Evolutionary conservation across 257 asterid genomes (phyloP), one percentile per base, ranked within the genome.

Genomic region (Solanum bulbocastanum): DNA sequence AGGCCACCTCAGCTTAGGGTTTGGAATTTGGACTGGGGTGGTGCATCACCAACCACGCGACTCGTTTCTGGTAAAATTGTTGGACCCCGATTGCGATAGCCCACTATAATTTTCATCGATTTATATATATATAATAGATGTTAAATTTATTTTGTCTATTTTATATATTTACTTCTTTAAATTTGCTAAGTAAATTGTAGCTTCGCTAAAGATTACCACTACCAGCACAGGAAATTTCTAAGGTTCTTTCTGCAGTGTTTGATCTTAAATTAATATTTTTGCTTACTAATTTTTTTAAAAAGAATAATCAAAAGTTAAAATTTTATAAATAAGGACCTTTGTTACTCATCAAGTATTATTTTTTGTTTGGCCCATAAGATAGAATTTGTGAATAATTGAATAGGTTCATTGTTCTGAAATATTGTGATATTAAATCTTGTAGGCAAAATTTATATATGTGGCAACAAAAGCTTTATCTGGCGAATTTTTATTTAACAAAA

Each of bases 71-170:
- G 96, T 91, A 66, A 88, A 88, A 40, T 40, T 93, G 98, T 95
- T 90, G 96, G 98, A 73, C 93, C 87, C 65, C 83, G 98, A 95
- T 92, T 88, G 91, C 90, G 98, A 95, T 93, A 93, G 94, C 93
- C 92, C 87, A 85, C 87, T 86, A 83, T 95, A 92, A 82, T n/a
- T 87, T 58, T 56, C 5, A 4, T 52, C 22, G 5, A 52, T 52
- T 15, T 5, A 52, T 44, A 18, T 16, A 18, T 49, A 49, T 5
- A 16, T 52, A 52, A 4, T 52, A 5, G 60, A 52, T 16, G 22
- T 52, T 52, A 52, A 12, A 52, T 52, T 0, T 5, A 0, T 52
- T 52, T 18, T 0, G 2, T 52, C 1, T 6, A 52, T 52, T 0
- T 52, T 4, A 16, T 2, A 0, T 1, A 22, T 52, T 52, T 52